phyloP scores from a whole-genome alignment of 176 grass and related monocot genomes.

The Carex littledalei region DNA sequence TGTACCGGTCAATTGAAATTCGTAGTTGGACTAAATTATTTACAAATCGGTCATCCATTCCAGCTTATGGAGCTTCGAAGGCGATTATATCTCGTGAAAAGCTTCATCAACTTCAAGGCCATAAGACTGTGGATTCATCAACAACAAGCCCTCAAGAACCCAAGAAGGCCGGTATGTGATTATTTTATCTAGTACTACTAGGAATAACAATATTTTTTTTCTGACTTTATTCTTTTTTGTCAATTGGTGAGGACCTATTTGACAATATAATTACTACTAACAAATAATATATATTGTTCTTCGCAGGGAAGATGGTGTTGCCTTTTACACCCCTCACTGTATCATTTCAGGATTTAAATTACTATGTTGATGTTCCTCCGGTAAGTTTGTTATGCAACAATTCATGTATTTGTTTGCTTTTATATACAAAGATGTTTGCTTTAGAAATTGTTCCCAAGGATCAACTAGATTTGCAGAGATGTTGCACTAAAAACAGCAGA shows the following conservation, averaged over 20 bases:
- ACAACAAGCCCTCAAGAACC: conserved; percentile 1
- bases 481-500: background rate
- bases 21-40: background rate
- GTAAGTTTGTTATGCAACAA: conserved; percentile 31
- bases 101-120: conserved; percentile 14
- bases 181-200: background rate
- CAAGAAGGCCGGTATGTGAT: background rate
- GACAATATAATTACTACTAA: background rate
- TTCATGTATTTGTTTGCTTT: background rate
- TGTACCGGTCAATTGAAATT: background rate
- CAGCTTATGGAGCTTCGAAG: conserved; percentile 16
- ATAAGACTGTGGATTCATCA: background rate
- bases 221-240: background rate
- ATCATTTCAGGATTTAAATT: conserved; percentile 71
- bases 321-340: conserved; percentile 73
- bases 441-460: background rate
- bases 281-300: background rate
- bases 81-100: conserved; percentile 20
- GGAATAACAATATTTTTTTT: background rate
- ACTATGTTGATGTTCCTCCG: conserved; percentile 61
- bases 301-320: conserved; percentile 62
- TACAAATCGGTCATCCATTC: background rate
- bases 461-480: background rate
- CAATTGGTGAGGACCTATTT: too few relatives aligned
- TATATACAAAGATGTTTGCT: background rate